Percentiles rank a stretch among this genome's conserved stretches.
Conservation (phyloP, 768 basidiomycete genomes). For the Lactifluus piperatus region DNA sequence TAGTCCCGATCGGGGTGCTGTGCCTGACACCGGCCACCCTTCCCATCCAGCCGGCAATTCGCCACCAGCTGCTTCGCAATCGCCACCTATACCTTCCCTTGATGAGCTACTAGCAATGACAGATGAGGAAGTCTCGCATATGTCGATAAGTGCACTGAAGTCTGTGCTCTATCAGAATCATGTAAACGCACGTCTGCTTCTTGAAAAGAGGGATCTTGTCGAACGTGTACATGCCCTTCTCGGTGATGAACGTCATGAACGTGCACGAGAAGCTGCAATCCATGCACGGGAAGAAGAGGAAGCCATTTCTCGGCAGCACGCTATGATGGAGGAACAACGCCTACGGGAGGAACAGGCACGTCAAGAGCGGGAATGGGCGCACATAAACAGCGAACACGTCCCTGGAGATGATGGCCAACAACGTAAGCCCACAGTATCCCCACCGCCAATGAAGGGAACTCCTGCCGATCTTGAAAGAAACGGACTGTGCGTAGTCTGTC, state of each 20-base stretch:
- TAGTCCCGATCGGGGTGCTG: neutral
- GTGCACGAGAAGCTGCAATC: slow-evolving; percentile 39
- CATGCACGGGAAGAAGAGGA: slow-evolving; percentile 27
- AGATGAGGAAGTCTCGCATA: slow-evolving; percentile 41
- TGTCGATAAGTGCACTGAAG: slow-evolving; percentile 71
- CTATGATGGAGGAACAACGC: slow-evolving; percentile 23
- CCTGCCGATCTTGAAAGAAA: slow-evolving; percentile 44
- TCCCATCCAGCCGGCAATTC: neutral
- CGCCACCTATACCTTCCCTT: slow-evolving; percentile 45
- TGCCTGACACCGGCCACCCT: neutral
- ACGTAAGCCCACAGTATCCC: slow-evolving; percentile 17
- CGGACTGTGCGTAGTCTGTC: slow-evolving; percentile 86
- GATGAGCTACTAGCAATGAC: slow-evolving; percentile 59
- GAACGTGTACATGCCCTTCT: slow-evolving; percentile 54
- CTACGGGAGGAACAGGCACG: slow-evolving; percentile 24
- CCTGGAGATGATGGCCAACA: slow-evolving; percentile 5
- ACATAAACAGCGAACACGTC: neutral
- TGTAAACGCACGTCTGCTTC: slow-evolving; percentile 51
- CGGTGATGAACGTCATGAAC: slow-evolving; percentile 51
- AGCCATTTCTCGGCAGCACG: slow-evolving; percentile 12
- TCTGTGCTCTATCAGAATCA: slow-evolving; percentile 72
- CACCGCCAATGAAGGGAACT: slow-evolving; percentile 23
- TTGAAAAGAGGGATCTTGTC: slow-evolving; percentile 88
- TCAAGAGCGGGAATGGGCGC: slow-evolving; percentile 16
- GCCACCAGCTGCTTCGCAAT: slow-evolving; percentile 14